phyloP scores from a whole-genome alignment of 2,329 filamentous ascomycete genomes.

The Parastagonospora avenae region DNA sequence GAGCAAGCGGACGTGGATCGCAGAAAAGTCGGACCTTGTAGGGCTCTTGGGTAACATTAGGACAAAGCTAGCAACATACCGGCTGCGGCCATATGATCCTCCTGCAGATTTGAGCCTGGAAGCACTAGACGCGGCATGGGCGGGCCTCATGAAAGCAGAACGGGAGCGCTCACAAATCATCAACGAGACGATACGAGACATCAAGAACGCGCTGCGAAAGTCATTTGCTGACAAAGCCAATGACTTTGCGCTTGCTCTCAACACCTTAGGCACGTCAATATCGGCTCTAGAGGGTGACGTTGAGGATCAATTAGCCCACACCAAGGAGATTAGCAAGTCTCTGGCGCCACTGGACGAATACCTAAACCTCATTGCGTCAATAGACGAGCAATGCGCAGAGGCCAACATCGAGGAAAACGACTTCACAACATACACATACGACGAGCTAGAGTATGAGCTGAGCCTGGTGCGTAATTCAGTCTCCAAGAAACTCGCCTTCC shows the following conservation, averaged over 20 bases:
- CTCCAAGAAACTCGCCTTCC: slow-evolving; percentile 92
- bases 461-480: slow-evolving; percentile 89
- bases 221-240: slow-evolving; percentile 98
- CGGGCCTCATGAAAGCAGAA: slow-evolving; percentile 77
- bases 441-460: slow-evolving; percentile 93
- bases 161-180: slow-evolving; percentile 89
- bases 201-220: slow-evolving; percentile 91
- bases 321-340: slow-evolving; percentile 81
- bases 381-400: slow-evolving; percentile 89
- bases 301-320: slow-evolving; percentile 90
- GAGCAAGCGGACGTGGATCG: slow-evolving; percentile 93
- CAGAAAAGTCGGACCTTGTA: slow-evolving; percentile 93
- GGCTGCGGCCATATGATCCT: slow-evolving; percentile 87
- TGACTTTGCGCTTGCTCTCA: slow-evolving; percentile 92
- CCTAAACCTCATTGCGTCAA: slow-evolving; percentile 80
- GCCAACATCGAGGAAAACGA: slow-evolving; percentile 99
- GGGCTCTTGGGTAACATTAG: slow-evolving; percentile 97
- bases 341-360: slow-evolving; percentile 89
- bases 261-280: slow-evolving; percentile 92
- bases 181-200: slow-evolving; percentile 97
- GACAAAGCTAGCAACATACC: slow-evolving; percentile 95
- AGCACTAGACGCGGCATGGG: slow-evolving; percentile 82
- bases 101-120: slow-evolving; percentile 82
- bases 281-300: slow-evolving; percentile 97
- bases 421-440: slow-evolving; percentile 98